Evolutionary conservation across 306 rosid genomes (phyloP).

Genomic region (Castanospermum australe): DNA sequence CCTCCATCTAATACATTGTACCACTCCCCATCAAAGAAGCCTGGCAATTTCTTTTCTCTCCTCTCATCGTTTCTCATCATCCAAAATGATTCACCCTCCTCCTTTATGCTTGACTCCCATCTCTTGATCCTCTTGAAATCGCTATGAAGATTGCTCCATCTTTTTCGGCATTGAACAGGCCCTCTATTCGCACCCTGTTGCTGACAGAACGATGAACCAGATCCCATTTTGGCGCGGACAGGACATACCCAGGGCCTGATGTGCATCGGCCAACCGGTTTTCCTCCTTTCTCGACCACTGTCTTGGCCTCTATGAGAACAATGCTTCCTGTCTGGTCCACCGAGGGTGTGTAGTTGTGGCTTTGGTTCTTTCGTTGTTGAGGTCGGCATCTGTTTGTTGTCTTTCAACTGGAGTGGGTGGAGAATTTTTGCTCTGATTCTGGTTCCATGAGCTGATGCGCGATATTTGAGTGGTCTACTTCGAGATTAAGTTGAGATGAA

Average conservation of each 20-base stretch:
- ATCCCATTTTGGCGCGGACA: conserved; percentile 12
- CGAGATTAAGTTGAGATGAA: background rate
- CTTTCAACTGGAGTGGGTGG: background rate
- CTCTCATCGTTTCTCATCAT: conserved; percentile 43
- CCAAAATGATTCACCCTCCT: conserved; percentile 48
- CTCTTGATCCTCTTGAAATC: conserved; percentile 57
- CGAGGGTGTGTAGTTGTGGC: conserved; percentile 7
- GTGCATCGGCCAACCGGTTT: background rate
- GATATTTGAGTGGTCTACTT: background rate
- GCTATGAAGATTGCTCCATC: conserved; percentile 54
- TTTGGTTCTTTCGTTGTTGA: background rate
- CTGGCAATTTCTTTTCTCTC: conserved; percentile 45
- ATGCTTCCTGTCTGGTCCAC: conserved; percentile 12
- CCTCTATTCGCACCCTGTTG: conserved; percentile 30
- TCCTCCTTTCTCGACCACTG: background rate
- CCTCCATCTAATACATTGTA: conserved; percentile 44
- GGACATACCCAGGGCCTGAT: background rate
- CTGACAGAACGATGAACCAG: conserved; percentile 8
- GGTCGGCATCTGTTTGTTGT: background rate
- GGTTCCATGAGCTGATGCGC: background rate
- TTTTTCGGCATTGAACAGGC: conserved; percentile 49
- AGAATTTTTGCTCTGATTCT: background rate
- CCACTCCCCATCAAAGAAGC: conserved; percentile 47
- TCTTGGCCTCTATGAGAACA: conserved; percentile 14
- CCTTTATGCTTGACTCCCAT: conserved; percentile 36